These are phyloP conservation scores for Abelmoschus esculentus DNA, from an alignment of 345 rosid genomes.

Conservation along the genomic window DNA sequence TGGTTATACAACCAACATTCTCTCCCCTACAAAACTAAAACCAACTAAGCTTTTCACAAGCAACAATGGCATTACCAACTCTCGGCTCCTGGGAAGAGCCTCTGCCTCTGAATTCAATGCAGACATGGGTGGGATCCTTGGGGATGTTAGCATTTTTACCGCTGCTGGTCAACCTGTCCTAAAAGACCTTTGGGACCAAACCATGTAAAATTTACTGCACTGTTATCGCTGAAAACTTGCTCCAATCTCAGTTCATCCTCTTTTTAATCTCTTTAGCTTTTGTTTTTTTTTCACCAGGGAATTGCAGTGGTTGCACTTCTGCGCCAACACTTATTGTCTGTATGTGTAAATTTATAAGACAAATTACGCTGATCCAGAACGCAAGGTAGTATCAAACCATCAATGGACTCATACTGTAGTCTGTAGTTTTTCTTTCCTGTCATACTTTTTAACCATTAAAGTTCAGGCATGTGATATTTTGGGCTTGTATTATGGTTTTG, in stretches of 20 bases:
- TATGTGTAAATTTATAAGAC: not conserved
- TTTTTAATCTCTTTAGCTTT: too few relatives aligned
- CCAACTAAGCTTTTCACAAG: not conserved
- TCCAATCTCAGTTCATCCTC: not conserved
- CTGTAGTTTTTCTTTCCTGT: not conserved
- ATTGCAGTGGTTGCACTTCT: constrained; percentile 74
- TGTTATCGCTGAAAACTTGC: not conserved
- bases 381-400: constrained; percentile 34
- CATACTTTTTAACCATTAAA: not conserved
- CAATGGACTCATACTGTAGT: not conserved
- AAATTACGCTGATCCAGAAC: constrained; percentile 45
- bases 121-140: constrained; percentile 38
- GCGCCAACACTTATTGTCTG: constrained; percentile 35
- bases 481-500: constrained; percentile 71
- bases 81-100: constrained; percentile 30
- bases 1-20: too few relatives aligned
- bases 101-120: constrained; percentile 26
- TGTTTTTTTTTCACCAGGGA: constrained; percentile 34
- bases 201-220: constrained; percentile 30
- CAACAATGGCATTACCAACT: not conserved
- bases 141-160: constrained; percentile 55
- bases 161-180: constrained; percentile 58
- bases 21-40: constrained; percentile 6
- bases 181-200: constrained; percentile 77
- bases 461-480: constrained; percentile 66